Conservation (phyloP, 352 stramenopile species). For the Aphanomyces cochlioides region DNA sequence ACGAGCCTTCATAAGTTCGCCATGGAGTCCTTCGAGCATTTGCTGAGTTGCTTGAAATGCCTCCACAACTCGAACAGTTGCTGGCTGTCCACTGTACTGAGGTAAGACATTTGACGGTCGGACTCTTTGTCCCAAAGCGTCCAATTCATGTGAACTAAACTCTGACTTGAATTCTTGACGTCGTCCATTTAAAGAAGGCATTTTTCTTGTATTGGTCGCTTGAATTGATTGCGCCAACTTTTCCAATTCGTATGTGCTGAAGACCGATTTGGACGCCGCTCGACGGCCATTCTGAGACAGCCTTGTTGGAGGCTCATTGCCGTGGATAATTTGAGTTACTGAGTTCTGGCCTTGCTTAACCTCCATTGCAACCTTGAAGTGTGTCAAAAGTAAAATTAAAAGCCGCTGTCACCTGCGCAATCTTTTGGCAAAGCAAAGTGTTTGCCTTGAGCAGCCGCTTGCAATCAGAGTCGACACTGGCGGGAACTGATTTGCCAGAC, state of each 20-base stretch:
- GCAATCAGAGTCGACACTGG: conserved; percentile 5
- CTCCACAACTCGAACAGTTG: conserved; percentile 19
- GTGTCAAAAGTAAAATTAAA: not conserved
- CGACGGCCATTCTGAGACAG: too few species aligned
- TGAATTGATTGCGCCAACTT: too few species aligned
- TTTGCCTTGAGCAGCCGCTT: conserved; percentile 16
- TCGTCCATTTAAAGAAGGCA: not conserved
- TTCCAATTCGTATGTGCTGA: too few species aligned
- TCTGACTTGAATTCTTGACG: not conserved
- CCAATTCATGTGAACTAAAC: conserved; percentile 2
- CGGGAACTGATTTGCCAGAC: conserved; percentile 5
- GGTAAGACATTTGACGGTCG: conserved; percentile 1
- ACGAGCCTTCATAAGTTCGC: not conserved
- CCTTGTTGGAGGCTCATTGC: too few species aligned
- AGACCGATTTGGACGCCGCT: too few species aligned
- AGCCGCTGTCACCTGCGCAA: not conserved
- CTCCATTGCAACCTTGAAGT: conserved; percentile 17
- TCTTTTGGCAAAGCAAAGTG: not conserved
- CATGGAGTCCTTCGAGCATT: conserved; percentile 24
- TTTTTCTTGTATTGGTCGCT: too few species aligned
- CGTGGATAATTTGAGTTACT: too few species aligned
- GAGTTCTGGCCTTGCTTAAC: not conserved
- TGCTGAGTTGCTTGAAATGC: conserved; percentile 25
- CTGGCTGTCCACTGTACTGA: not conserved
- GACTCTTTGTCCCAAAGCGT: conserved; percentile 22